phyloP scores from a whole-genome alignment of 805 yeast species.

The Yamadazyma paraphyllophila region DNA sequence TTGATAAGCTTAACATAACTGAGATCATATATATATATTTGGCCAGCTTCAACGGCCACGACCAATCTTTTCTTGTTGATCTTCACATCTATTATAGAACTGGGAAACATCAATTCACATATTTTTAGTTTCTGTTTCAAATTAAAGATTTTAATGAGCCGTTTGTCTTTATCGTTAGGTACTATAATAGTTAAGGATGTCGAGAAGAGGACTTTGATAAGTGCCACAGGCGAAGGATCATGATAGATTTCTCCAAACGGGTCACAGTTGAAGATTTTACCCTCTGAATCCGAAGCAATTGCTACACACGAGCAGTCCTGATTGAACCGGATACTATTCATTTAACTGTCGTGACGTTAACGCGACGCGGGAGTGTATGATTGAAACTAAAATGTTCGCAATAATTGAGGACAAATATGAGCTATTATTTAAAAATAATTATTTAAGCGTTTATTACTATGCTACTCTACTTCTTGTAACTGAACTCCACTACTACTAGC shows the following conservation, averaged over 20 bases:
- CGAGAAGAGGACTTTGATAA: constrained; percentile 39
- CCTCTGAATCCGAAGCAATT: constrained; percentile 29
- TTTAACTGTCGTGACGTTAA: constrained; percentile 5
- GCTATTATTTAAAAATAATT: not conserved
- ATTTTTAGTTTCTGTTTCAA: constrained; percentile 49
- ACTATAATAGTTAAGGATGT: constrained; percentile 41
- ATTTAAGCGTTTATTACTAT: not conserved
- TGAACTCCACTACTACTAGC: constrained; percentile 30
- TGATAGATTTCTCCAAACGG: constrained; percentile 44
- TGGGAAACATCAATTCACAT: constrained; percentile 87
- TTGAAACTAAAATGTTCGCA: not conserved
- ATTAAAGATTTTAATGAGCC: constrained; percentile 38
- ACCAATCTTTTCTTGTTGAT: constrained; percentile 80
- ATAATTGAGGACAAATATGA: not conserved
- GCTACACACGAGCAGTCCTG: constrained; percentile 43
- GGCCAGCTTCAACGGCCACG: constrained; percentile 70
- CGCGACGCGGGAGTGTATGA: not conserved
- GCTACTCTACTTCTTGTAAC: constrained; percentile 33
- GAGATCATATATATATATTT: constrained; percentile 84
- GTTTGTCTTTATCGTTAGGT: constrained; percentile 26
- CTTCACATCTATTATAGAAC: constrained; percentile 65
- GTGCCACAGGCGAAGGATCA: constrained; percentile 26
- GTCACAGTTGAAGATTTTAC: constrained; percentile 43
- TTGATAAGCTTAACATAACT: constrained; percentile 78
- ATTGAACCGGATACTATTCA: constrained; percentile 40